phyloP scores from a whole-genome alignment of 2,329 filamentous ascomycete species.

The Scopulariopsis brevicaulis region DNA sequence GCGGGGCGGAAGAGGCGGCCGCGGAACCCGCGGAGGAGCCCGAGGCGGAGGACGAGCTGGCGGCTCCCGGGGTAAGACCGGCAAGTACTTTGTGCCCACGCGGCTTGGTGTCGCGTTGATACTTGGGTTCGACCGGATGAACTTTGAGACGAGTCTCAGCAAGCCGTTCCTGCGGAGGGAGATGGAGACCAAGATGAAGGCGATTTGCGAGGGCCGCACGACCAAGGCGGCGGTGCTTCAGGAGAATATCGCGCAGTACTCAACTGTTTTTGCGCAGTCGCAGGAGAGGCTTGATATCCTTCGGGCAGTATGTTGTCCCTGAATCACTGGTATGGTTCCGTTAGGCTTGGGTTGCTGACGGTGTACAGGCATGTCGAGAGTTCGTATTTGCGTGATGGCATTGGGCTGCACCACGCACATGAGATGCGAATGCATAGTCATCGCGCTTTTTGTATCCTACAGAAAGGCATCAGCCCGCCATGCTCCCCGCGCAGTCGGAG shows the following conservation, averaged over 20 bases:
- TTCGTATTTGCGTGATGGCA: conserved; percentile 18
- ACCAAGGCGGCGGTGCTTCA: conserved; percentile 65
- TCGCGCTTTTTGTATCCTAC: background rate
- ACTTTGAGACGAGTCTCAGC: conserved; percentile 81
- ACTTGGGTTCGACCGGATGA: conserved; percentile 89
- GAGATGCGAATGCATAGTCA: background rate
- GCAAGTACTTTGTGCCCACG: conserved; percentile 88
- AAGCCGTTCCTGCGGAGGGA: conserved; percentile 96
- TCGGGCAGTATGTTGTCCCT: conserved; percentile 41
- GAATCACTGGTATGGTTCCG: background rate
- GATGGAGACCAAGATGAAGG: conserved; percentile 96
- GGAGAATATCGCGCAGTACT: conserved; percentile 79
- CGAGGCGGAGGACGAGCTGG: conserved; percentile 27
- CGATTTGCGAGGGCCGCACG: conserved; percentile 80
- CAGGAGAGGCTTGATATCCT: conserved; percentile 61
- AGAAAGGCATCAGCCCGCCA: background rate
- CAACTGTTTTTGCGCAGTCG: conserved; percentile 74
- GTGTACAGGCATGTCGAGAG: conserved; percentile 22
- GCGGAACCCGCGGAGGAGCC: conserved; percentile 29
- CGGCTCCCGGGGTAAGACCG: conserved; percentile 30
- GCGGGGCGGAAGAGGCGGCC: conserved; percentile 32
- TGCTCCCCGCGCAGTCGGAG: too few species aligned
- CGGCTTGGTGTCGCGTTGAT: conserved; percentile 85
- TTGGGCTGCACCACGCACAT: background rate
- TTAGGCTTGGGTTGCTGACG: background rate